Evolutionary conservation across 768 basidiomycete species (phyloP), one percentile per base, ranked within the genome.

Genomic region (Mycena filopes): DNA sequence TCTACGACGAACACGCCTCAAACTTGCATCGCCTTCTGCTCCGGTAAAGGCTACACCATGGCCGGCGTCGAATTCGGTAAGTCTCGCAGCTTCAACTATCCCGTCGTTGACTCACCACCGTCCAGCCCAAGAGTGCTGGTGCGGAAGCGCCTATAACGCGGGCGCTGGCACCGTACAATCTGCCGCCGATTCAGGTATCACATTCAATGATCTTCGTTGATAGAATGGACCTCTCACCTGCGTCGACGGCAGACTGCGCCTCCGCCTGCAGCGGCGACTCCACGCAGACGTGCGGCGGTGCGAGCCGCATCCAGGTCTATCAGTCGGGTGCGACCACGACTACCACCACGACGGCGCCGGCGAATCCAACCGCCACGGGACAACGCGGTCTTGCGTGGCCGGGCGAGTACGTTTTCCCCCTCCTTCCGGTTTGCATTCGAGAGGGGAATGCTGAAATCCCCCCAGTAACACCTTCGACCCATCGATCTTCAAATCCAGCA

Each of bases 61-160:
- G 55, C 55, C 1, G 55, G 55, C 28, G 55, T 57, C 11, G 55
- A 57, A 18, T 57, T 33, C 21, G 15, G 55, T 45, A 31, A 23
- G 55, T 57, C 13, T 25, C 29, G 21, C 31, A 8, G 1, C 29
- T n/a, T 18, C 31, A 26, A 12, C 23, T 1, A 57, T 36, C 18
- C 47, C n/a, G n/a, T 29, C 13, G 15, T n/a, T 47, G 7, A 36
- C n/a, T 33, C 29, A 33, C 2, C 9, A 3, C 31, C 26, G 7
- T 49, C 40, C 49, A 59, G 57, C 33, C 33, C 57, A 59, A 26
- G 57, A 59, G 38, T 59, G 57, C 29, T 59, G 57, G 57, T 59
- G 57, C 36, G 57, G 46, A 40, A 59, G 47, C 46, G 36, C 57
- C 4, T 59, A 48, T 36, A 59, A 59, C 48, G 16, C 57, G 8